Evolutionary conservation across 257 asterid species (phyloP).

Genomic region (Solanum infundibuliforme): DNA sequence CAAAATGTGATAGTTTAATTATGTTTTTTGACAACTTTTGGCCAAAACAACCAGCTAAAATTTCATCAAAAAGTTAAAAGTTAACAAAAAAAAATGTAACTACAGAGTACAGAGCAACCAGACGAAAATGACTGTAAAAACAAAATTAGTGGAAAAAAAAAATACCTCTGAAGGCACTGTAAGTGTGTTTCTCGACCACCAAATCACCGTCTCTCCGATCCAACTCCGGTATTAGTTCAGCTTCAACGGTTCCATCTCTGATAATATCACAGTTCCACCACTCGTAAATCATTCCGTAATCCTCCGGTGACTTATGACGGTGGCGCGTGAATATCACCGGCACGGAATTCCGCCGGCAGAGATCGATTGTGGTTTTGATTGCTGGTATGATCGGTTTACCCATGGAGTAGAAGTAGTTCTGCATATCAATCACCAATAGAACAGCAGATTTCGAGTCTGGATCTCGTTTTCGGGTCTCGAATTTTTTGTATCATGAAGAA

Average conservation of each 20-base stretch:
- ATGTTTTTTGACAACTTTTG: too few relatives aligned
- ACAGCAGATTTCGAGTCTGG: conserved; percentile 46
- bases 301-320: conserved; percentile 49
- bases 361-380: conserved; percentile 39
- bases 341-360: conserved; percentile 43
- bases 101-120: background rate
- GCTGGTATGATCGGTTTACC: conserved; percentile 41
- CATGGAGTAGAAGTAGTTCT: conserved; percentile 47
- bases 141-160: background rate
- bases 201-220: conserved; percentile 25
- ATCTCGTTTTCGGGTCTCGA: conserved; percentile 32
- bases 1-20: background rate
- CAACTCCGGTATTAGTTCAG: conserved; percentile 41
- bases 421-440: conserved; percentile 54
- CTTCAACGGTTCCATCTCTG: conserved; percentile 48
- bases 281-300: conserved; percentile 44
- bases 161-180: conserved; percentile 50
- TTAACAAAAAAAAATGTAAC: background rate
- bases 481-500: conserved; percentile 36
- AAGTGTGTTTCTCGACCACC: conserved; percentile 49
- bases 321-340: conserved; percentile 79
- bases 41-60: too few relatives aligned
- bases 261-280: conserved; percentile 74
- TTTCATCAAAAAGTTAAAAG: background rate
- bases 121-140: background rate